Conservation (phyloP, 768 basidiomycete species). For the Podaxis mareebaensis region DNA sequence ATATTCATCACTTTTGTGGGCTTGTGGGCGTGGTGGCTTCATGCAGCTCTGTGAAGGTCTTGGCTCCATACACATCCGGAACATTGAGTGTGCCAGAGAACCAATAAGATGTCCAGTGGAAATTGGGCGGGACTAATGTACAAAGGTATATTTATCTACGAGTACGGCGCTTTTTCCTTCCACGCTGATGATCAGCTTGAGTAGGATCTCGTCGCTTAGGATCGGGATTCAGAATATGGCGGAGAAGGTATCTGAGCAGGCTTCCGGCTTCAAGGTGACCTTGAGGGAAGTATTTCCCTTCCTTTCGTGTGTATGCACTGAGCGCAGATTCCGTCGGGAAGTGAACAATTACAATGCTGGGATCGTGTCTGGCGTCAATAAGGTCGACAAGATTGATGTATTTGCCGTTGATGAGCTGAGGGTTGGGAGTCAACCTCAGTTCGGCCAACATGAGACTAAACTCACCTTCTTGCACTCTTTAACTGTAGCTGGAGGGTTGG, state of each 20-base stretch:
- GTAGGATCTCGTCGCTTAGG: not conserved
- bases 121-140: not conserved
- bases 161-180: not conserved
- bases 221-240: not conserved
- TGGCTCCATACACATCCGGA: too few species aligned
- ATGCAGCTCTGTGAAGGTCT: too few species aligned
- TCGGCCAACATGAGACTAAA: not conserved
- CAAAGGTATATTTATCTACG: not conserved
- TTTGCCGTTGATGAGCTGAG: conserved; percentile 12
- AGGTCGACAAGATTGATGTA: conserved; percentile 20
- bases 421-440: not conserved
- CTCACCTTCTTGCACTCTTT: conserved; percentile 5
- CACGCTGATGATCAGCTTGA: not conserved
- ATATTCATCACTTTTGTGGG: too few species aligned
- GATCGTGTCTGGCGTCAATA: conserved; percentile 1
- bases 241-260: not conserved
- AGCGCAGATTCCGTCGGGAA: not conserved
- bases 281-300: conserved; percentile 1
- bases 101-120: not conserved
- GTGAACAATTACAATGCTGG: not conserved
- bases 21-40: too few species aligned
- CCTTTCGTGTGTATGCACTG: conserved; percentile 8
- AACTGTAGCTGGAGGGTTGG: conserved; percentile 5
- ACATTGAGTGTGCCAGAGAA: too few species aligned
- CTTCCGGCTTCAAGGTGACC: not conserved